phyloP scores from a whole-genome alignment of 345 rosid species.

The Aquilaria sinensis region DNA sequence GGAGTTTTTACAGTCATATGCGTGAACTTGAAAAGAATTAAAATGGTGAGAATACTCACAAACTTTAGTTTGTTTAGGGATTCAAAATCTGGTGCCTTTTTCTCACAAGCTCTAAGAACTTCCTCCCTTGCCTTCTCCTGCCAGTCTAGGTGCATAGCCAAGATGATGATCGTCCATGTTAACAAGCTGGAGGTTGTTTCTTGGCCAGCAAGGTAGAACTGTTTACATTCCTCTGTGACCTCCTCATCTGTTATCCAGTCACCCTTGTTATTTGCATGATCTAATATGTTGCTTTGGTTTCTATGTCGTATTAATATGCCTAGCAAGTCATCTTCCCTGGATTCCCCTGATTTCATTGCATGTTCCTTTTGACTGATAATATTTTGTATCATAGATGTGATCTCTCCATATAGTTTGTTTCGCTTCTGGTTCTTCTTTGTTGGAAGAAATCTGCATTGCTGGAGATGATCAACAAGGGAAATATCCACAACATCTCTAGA shows the following conservation, averaged over 20 bases:
- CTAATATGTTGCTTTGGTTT: constrained; percentile 11
- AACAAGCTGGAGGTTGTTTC: constrained; percentile 47
- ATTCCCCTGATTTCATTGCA: constrained; percentile 22
- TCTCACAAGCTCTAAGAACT: constrained; percentile 31
- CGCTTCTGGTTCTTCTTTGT: constrained; percentile 44
- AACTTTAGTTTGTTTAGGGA: constrained; percentile 28
- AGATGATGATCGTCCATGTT: constrained; percentile 41
- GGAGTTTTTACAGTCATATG: not conserved
- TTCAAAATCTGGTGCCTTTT: constrained; percentile 19
- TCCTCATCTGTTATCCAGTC: constrained; percentile 34
- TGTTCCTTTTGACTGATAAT: constrained; percentile 26
- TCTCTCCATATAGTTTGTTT: constrained; percentile 26
- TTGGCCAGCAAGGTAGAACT: constrained; percentile 51
- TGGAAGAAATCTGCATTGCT: constrained; percentile 31
- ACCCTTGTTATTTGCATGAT: constrained; percentile 12
- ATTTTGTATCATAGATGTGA: constrained; percentile 23
- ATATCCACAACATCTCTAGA: not conserved
- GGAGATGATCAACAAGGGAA: not conserved
- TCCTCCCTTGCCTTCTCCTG: constrained; percentile 50
- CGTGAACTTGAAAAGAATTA: not conserved
- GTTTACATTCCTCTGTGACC: constrained; percentile 50
- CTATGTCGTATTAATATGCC: constrained; percentile 32
- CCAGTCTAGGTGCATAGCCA: constrained; percentile 52
- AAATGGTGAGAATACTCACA: constrained; percentile 16
- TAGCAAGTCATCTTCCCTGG: constrained; percentile 28